Conservation (phyloP, 805 yeast species). For the Pichia sporocuriosa region DNA sequence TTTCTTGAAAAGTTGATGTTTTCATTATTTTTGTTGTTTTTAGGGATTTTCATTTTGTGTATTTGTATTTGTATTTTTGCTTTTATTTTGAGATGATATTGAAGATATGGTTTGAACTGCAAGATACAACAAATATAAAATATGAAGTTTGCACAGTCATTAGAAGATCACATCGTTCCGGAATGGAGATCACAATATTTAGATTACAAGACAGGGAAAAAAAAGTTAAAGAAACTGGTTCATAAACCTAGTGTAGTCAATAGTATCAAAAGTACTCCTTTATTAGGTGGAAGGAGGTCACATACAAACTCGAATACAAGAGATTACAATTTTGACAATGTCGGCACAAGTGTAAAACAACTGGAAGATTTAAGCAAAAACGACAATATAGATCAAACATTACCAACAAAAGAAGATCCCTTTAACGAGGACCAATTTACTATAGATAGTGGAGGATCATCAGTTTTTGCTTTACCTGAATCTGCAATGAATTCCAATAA, state of each 20-base stretch:
- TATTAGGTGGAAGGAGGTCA: background rate
- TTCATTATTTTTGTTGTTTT: no score
- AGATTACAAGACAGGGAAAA: slow-evolving; percentile 51
- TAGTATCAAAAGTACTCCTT: slow-evolving; percentile 5
- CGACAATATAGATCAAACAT: background rate
- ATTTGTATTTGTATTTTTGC: no score
- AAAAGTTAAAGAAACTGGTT: slow-evolving; percentile 28
- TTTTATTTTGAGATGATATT: no score
- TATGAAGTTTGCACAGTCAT: slow-evolving; percentile 64
- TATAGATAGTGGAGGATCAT: background rate
- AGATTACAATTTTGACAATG: no score
- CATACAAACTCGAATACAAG: background rate
- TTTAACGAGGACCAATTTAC: background rate
- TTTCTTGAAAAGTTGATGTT: no score
- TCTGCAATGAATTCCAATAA: background rate
- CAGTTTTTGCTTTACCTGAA: slow-evolving; percentile 6
- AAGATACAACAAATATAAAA: no score
- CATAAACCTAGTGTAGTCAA: slow-evolving; percentile 13
- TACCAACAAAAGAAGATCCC: no score
- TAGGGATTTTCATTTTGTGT: no score
- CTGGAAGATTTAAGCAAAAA: no score
- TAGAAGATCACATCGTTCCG: slow-evolving; percentile 67
- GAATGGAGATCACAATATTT: slow-evolving; percentile 86
- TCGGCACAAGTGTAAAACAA: no score
- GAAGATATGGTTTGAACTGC: no score